Evolutionary conservation across 805 yeast species (phyloP), one percentile per base, ranked within the genome.

Genomic region (Barnettozyma vustinii): DNA sequence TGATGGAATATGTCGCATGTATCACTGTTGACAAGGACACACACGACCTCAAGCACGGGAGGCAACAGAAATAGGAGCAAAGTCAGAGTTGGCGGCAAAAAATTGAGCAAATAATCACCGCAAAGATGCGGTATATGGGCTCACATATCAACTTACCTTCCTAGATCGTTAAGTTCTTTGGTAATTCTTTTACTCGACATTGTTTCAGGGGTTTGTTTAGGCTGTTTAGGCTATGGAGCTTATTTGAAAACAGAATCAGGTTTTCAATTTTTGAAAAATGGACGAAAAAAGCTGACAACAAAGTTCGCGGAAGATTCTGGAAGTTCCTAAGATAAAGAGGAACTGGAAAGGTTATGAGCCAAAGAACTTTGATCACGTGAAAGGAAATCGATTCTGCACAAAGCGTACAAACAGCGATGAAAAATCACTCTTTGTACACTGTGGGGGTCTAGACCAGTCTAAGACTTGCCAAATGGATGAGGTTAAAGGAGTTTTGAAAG

Each of bases 151-250:
- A 83, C 91, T 70, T 76, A 84, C 91, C 89, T 85, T 68, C 97
- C 97, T 66, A 92, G 79, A 71, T 94, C 99, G 62, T 84, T 84
- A 63, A 94, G 80, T 75, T 92, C 99, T 74, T 92, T 92, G 73
- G 88, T 87, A 64, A 92, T 89, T 79, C 99, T 90, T 74, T 94
- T 94, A 62, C 82, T 76, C 58, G 98, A 94, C 60, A 57, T 56
- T 12, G 36, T 27, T 47, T 30, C 8, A 26, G 23, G 18, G 27
- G 10, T 42, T 13, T 47, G 37, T 13, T 25, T 12, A n/a, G 35
- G 37, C 10, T 12, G 25, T 15, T 45, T 19, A 7, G 13, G 48
- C 36, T 26, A 13, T 21, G 15, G 10, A 18, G 44, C 35, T 35
- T 12, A 20, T 30, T 42, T n/a, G 41, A 37, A 37, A 37, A 37